Conservation (phyloP, 2,329 filamentous ascomycete species). For the Fusarium buharicum region DNA sequence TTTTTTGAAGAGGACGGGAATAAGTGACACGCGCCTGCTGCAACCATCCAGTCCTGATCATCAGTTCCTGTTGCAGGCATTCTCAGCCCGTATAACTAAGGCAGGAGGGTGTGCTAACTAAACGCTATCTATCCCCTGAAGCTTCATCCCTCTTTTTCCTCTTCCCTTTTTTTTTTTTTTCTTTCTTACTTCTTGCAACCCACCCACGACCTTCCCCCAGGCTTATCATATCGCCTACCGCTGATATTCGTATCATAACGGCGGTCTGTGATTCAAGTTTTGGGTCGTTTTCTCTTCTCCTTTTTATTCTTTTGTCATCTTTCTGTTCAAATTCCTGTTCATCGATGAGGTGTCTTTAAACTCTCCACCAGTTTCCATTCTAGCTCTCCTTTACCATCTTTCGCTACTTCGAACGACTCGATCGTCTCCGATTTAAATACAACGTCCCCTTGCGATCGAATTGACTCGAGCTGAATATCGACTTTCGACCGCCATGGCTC, state of each 20-base stretch:
- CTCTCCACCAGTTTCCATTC: slow-evolving; percentile 21
- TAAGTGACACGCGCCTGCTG: slow-evolving; percentile 30
- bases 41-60: slow-evolving; percentile 30
- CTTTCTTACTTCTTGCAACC: slow-evolving; percentile 31
- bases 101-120: slow-evolving; percentile 20
- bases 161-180: slow-evolving; percentile 21
- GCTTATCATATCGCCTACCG: slow-evolving; percentile 22
- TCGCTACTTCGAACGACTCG: slow-evolving; percentile 21
- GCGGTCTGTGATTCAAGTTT: slow-evolving; percentile 35
- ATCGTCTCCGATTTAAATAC: slow-evolving; percentile 23
- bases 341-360: slow-evolving; percentile 43
- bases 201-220: slow-evolving; percentile 17
- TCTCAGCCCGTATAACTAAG: slow-evolving; percentile 29
- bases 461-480: slow-evolving; percentile 28
- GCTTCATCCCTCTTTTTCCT: slow-evolving; percentile 39
- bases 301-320: slow-evolving; percentile 21
- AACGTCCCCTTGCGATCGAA: slow-evolving; percentile 26
- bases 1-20: slow-evolving; percentile 34
- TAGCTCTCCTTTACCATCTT: slow-evolving; percentile 33
- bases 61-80: slow-evolving; percentile 26
- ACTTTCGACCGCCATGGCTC: slow-evolving; percentile 49
- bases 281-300: slow-evolving; percentile 31
- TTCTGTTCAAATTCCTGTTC: slow-evolving; percentile 12
- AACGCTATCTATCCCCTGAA: slow-evolving; percentile 41
- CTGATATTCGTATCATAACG: slow-evolving; percentile 23